These are phyloP conservation scores for Didymella exigua DNA, from an alignment of 2,329 filamentous ascomycete species.

Conservation along the genomic window DNA sequence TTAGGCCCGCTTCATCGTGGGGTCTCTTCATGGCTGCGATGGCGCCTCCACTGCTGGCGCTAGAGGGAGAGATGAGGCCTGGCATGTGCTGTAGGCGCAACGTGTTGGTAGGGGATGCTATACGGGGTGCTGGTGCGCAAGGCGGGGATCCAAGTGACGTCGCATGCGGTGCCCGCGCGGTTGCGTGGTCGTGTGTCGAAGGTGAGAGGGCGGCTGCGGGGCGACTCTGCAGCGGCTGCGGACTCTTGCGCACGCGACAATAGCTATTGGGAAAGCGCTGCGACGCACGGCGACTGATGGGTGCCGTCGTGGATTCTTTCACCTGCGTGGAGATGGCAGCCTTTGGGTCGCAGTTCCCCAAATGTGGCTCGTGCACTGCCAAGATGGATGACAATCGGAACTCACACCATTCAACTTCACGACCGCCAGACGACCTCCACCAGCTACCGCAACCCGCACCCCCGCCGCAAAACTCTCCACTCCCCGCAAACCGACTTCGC, in stretches of 20 bases:
- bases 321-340: slow-evolving; percentile 16
- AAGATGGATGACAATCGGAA: slow-evolving; percentile 10
- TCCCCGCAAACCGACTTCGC: slow-evolving; percentile 29
- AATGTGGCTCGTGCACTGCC: slow-evolving; percentile 23
- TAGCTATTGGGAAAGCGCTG: slow-evolving; percentile 15
- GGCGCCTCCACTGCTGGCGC: slow-evolving; percentile 39
- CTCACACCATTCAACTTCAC: slow-evolving; percentile 41
- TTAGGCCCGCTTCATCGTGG: slow-evolving; percentile 27
- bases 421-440: slow-evolving; percentile 32
- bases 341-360: slow-evolving; percentile 26
- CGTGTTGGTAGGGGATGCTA: slow-evolving; percentile 6
- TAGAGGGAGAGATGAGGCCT: slow-evolving; percentile 37
- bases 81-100: slow-evolving; percentile 37
- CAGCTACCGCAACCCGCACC: slow-evolving; percentile 37
- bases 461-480: slow-evolving; percentile 39
- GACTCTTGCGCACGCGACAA: slow-evolving; percentile 11
- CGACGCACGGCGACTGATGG: slow-evolving; percentile 11
- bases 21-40: slow-evolving; percentile 45
- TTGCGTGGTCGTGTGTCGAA: slow-evolving; percentile 3
- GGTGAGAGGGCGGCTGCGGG: slow-evolving; percentile 4
- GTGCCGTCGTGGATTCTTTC: slow-evolving; percentile 22
- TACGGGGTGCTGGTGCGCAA: slow-evolving; percentile 17
- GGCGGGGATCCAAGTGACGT: slow-evolving; percentile 19
- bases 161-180: slow-evolving; percentile 14
- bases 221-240: slow-evolving; percentile 9